These are phyloP conservation scores for Leishmania major DNA, from an alignment of 208 protist species.

Conservation along the genomic window DNA sequence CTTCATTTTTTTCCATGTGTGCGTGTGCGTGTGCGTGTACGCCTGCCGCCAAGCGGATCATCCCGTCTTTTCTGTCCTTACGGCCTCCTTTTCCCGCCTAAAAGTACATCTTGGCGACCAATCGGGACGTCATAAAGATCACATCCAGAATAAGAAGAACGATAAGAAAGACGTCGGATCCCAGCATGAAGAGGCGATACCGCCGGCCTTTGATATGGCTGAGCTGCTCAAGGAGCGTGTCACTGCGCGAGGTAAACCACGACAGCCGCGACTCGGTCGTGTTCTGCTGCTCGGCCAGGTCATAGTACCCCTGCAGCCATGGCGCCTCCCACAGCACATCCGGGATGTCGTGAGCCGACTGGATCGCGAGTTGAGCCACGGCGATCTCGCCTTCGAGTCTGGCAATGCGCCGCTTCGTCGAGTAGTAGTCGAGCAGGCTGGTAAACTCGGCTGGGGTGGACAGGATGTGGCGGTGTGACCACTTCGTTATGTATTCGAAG, in stretches of 20 bases:
- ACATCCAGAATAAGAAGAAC: slow-evolving; percentile 68
- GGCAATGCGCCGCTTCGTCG: slow-evolving; percentile 45
- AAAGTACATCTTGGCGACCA: slow-evolving; percentile 71
- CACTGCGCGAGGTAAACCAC: slow-evolving; percentile 67
- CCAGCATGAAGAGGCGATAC: slow-evolving; percentile 73
- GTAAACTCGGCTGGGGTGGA: slow-evolving; percentile 54
- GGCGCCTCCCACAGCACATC: slow-evolving; percentile 80
- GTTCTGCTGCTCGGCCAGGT: slow-evolving; percentile 61
- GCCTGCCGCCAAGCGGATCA: background rate
- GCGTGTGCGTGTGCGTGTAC: no score
- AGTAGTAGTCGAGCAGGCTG: slow-evolving; percentile 73
- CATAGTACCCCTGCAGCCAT: slow-evolving; percentile 66
- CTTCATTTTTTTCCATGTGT: background rate
- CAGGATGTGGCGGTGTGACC: slow-evolving; percentile 56
- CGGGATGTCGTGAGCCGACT: slow-evolving; percentile 55
- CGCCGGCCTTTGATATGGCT: slow-evolving; percentile 59
- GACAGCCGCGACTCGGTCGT: slow-evolving; percentile 50
- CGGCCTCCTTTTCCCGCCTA: slow-evolving; percentile 1
- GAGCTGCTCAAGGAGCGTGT: slow-evolving; percentile 70
- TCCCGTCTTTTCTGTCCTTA: background rate
- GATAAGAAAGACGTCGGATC: slow-evolving; percentile 79
- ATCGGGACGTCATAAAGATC: slow-evolving; percentile 50
- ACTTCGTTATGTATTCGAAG: slow-evolving; percentile 67
- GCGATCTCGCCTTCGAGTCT: slow-evolving; percentile 62
- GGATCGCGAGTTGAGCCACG: slow-evolving; percentile 55